Conservation (phyloP, 306 rosid genomes). For the Vicia sativa region DNA sequence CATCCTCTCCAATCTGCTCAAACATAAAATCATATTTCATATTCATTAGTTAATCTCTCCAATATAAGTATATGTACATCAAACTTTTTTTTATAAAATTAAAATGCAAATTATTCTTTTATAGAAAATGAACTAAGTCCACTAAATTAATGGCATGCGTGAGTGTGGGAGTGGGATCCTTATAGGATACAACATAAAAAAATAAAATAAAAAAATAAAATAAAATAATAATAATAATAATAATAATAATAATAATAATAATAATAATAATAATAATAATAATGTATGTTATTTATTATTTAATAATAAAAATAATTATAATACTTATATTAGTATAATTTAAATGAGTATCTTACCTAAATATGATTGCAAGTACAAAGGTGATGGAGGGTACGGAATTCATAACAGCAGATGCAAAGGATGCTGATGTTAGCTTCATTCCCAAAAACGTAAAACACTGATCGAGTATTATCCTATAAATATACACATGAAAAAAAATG, state of each 20-base stretch:
- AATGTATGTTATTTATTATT: too few relatives aligned
- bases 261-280: too few relatives aligned
- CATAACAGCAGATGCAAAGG: conserved; percentile 49
- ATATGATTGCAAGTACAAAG: conserved; percentile 44
- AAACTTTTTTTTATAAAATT: too few relatives aligned
- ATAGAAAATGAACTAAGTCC: neutral
- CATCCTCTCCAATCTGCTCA: conserved; percentile 54
- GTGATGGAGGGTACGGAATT: conserved; percentile 47
- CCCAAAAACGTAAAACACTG: conserved; percentile 46
- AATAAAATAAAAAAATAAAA: too few relatives aligned
- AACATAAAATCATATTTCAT: neutral
- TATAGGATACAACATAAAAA: conserved; percentile 35
- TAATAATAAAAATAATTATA: neutral
- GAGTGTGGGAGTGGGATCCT: conserved; percentile 37
- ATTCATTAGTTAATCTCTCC: neutral
- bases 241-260: too few relatives aligned
- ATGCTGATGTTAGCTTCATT: conserved; percentile 46
- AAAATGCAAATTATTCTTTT: too few relatives aligned
- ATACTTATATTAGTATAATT: neutral
- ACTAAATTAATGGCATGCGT: neutral
- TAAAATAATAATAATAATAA: neutral
- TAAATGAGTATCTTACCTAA: conserved; percentile 31
- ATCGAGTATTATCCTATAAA: conserved; percentile 43
- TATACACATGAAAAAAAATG: neutral
- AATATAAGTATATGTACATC: neutral